Evolutionary conservation across 1,139 yeast species (phyloP), one percentile per base, ranked within the genome.

Genomic region (Candida sp.): DNA sequence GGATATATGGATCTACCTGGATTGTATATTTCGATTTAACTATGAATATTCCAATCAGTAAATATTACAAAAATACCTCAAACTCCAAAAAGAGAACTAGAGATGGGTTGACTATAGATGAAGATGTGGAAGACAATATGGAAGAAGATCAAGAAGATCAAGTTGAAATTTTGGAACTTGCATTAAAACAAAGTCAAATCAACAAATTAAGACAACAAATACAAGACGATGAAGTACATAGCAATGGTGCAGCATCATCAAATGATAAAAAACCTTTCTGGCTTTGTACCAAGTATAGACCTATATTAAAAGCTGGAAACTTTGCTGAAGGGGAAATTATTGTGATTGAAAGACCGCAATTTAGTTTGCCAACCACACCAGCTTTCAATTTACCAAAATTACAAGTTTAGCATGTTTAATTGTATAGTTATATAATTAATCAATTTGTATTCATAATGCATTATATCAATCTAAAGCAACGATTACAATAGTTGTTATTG

Each of bases 1-100:
- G 97, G 97, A 63, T 90, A 21, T 90, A 87, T 78, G 96, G 97
- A 3, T 75, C 87, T n/a, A 78, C 79, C 42, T 93, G 97, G 96
- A 59, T 91, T 21, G 79, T 86, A 6, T 87, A 77, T 58, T 77
- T 93, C 42, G 93, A 91, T 60, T 68, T 87, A 49, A 63, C 75
- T n/a, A 61, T 74, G 45, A 81, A 84, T 53, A 67, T 84, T 43
- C 87, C 89, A 22, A 59, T 66, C 23, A 58, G 57, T 46, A 67
- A 64, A 50, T 44, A 48, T 27, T 62, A 59, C 45, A 63, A 62
- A 41, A 64, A 66, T 38, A 53, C 58, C 7, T 43, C 59, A 33
- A 47, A 42, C 25, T 45, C 56, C n/a, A n/a, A n/a, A n/a, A 84
- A 84, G 64, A 81, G 87, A 67, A 70, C 66, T 46, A 78, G 85